Conservation (phyloP, 257 asterid genomes). For the Sherardia arvensis region DNA sequence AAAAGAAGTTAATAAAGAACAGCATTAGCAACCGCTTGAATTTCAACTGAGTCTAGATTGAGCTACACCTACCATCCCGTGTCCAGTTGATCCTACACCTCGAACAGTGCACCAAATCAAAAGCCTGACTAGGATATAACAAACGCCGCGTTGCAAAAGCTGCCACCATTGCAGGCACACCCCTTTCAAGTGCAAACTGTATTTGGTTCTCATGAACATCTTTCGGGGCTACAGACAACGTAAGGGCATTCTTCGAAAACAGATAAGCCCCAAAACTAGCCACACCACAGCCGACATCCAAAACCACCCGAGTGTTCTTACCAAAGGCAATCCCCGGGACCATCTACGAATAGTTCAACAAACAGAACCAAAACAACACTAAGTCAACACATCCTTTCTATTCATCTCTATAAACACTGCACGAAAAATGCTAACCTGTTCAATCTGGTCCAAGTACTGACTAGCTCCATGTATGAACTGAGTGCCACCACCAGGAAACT, state of each 20-base stretch:
- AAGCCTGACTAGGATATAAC: slow-evolving; percentile 89
- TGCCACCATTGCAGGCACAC: slow-evolving; percentile 93
- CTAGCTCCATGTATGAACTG: slow-evolving; percentile 94
- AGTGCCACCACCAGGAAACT: slow-evolving; percentile 97
- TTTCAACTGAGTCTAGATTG: background rate
- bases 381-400: background rate
- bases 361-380: background rate
- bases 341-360: slow-evolving; percentile 37
- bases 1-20: background rate
- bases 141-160: slow-evolving; percentile 75
- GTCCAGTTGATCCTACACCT: slow-evolving; percentile 98
- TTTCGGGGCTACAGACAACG: slow-evolving; percentile 91
- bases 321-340: slow-evolving; percentile 89
- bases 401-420: background rate
- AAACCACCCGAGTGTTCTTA: slow-evolving; percentile 65
- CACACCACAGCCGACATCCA: slow-evolving; percentile 95
- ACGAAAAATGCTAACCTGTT: slow-evolving; percentile 41
- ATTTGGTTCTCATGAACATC: slow-evolving; percentile 96
- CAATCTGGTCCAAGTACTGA: slow-evolving; percentile 89
- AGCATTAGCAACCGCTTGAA: background rate
- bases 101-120: slow-evolving; percentile 87
- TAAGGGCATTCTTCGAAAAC: slow-evolving; percentile 61
- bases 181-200: slow-evolving; percentile 96
- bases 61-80: slow-evolving; percentile 63
- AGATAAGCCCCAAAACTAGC: slow-evolving; percentile 98